A percentile compares a stretch with the other conserved stretches of the same genome.
These are phyloP conservation scores for Agroathelia rolfsii DNA, from an alignment of 1,284 basidiomycete genomes.

Conservation along the genomic window DNA sequence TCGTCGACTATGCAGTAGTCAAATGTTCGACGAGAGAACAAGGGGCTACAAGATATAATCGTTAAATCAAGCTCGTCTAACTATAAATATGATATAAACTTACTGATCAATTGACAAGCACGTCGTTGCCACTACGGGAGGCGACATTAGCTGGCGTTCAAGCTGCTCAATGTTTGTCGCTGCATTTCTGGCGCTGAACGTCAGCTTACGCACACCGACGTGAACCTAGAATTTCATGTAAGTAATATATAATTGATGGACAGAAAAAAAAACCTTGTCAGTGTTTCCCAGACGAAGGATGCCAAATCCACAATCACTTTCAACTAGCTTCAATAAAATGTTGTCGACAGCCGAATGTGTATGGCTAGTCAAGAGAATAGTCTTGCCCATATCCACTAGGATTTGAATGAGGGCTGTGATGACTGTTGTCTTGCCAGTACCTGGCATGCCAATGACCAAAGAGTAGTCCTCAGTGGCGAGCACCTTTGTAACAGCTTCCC, in stretches of 20 bases:
- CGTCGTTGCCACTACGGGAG: conserved; percentile 93
- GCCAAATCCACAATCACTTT: conserved; percentile 50
- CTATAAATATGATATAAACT: conserved; percentile 22
- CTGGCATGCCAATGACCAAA: conserved; percentile 93
- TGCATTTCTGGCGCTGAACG: conserved; percentile 44
- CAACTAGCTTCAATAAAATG: conserved; percentile 75
- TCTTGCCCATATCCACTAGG: conserved; percentile 76
- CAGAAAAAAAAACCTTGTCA: conserved; percentile 66
- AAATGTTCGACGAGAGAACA: conserved; percentile 80
- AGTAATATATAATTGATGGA: not conserved
- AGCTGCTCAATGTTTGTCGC: conserved; percentile 67
- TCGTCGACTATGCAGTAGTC: conserved; percentile 99
- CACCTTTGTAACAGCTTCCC: conserved; percentile 63
- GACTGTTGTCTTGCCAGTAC: conserved; percentile 96
- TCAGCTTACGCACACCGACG: conserved; percentile 64
- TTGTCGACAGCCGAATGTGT: conserved; percentile 98
- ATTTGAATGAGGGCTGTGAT: conserved; percentile 82
- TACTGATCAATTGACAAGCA: conserved; percentile 91
- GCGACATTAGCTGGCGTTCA: conserved; percentile 71
- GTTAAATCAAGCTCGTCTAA: no score
- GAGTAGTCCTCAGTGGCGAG: conserved; percentile 84
- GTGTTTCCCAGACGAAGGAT: conserved; percentile 84
- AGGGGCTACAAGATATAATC: conserved; percentile 40
- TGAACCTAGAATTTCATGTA: conserved; percentile 47
- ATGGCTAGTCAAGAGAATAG: conserved; percentile 83